phyloP scores from a whole-genome alignment of 495 filamentous ascomycete genomes.

The Pyrenopolyporus hunteri region DNA sequence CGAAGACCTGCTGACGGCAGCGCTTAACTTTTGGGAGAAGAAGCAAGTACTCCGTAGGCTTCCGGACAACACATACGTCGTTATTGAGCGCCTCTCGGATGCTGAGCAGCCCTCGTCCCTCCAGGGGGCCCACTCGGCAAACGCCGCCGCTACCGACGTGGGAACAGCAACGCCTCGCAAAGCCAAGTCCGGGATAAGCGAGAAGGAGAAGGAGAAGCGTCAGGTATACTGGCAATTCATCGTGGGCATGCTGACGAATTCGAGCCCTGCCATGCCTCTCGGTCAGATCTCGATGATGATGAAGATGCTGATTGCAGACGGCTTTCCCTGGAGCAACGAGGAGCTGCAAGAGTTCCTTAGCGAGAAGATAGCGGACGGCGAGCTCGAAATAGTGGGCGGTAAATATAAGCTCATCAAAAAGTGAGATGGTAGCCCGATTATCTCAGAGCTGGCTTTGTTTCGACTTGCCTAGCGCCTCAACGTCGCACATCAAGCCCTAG shows the following conservation, averaged over 20 bases:
- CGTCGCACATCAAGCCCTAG: slow-evolving; percentile 2
- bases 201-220: slow-evolving; percentile 73
- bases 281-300: slow-evolving; percentile 90
- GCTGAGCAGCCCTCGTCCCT: slow-evolving; percentile 46
- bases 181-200: slow-evolving; percentile 40
- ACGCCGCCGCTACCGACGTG: slow-evolving; percentile 52
- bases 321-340: slow-evolving; percentile 78
- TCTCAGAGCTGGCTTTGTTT: slow-evolving; percentile 15
- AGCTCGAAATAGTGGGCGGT: slow-evolving; percentile 75
- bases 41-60: slow-evolving; percentile 75
- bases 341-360: slow-evolving; percentile 78
- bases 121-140: slow-evolving; percentile 57
- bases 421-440: slow-evolving; percentile 31
- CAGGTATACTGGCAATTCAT: slow-evolving; percentile 90
- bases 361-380: slow-evolving; percentile 72
- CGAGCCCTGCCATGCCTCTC: slow-evolving; percentile 74
- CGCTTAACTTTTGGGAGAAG: slow-evolving; percentile 83
- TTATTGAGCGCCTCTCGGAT: slow-evolving; percentile 49
- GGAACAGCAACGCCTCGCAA: slow-evolving; percentile 34
- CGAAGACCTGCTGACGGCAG: slow-evolving; percentile 72
- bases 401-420: slow-evolving; percentile 68
- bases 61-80: slow-evolving; percentile 49
- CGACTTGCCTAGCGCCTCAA: not conserved
- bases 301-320: slow-evolving; percentile 83
- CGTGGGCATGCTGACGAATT: slow-evolving; percentile 91